Base-by-base conservation (phyloP, 305 asterid genomes). In the Ajuga reptans region DNA sequence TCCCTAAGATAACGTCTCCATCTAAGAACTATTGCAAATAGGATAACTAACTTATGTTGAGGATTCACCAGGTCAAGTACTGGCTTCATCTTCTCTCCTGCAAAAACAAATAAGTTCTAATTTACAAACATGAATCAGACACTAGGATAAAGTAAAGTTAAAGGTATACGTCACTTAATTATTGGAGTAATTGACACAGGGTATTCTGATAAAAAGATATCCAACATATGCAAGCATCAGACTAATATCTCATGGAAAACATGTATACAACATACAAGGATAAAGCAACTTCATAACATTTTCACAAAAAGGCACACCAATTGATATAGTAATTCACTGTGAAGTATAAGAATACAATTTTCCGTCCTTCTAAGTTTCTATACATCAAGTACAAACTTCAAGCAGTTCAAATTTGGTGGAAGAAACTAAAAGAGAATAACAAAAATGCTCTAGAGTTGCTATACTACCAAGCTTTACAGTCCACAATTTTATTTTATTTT, bases 11-110 rank as follows among this genome's bases (percentile, higher is more conserved):
- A 53, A 56, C 31, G 14, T 62, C 75, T 31, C 12, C 27, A 70
- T 77, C 50, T 54, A 52, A 27, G 9, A 62, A 72, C 34, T n/a
- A 57, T 36, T 58, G 57, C 46, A 55, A 67, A 53, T 66, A 47
- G 65, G 74, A 58, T 56, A 75, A 88, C 98, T 86, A 75, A 92
- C 98, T 86, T 88, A 57, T 92, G 92, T 67, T 90, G 97, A 73
- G 97, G 98, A 87, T 90, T 92, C 82, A 84, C 85, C 91, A 92
- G 79, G 84, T 90, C 89, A 78, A 92, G 76, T 53, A 80, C 82
- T 50, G 97, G 90, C 79, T 87, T 76, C 85, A 78, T 55, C 69
- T 80, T 72, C 72, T 66, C 69, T 72, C 91, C 97, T 92, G 92
- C 78, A 80, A 80, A 83, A 80, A 79, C 45, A 47, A 59, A 68